Percentiles rank a stretch among this genome's conserved stretches.
phyloP scores from a whole-genome alignment of 805 yeast species.

The Candida glaebosa region DNA sequence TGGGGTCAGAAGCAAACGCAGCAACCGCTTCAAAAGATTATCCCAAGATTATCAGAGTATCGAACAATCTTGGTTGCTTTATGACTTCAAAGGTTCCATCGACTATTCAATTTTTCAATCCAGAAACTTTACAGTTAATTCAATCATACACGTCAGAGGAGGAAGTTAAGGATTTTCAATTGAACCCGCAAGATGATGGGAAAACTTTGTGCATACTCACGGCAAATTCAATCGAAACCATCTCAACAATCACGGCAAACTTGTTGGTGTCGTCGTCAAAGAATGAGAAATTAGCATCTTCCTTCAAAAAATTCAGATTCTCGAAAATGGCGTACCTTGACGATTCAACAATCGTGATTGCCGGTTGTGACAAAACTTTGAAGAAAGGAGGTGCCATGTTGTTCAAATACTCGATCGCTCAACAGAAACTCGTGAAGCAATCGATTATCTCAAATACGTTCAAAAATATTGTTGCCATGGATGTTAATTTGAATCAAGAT shows the following conservation, averaged over 20 bases:
- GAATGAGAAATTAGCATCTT: conserved; percentile 16
- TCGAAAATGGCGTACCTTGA: conserved; percentile 43
- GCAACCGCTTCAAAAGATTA: conserved; percentile 43
- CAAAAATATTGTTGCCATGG: conserved; percentile 53
- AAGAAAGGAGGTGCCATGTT: conserved; percentile 44
- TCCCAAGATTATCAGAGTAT: conserved; percentile 57
- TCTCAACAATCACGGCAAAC: conserved; percentile 48
- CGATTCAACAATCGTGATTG: conserved; percentile 27
- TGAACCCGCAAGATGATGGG: conserved; percentile 58
- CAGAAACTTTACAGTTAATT: conserved; percentile 49
- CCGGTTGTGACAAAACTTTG: conserved; percentile 27
- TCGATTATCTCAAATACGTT: conserved; percentile 43
- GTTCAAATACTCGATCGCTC: conserved; percentile 41
- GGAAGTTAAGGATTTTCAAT: conserved; percentile 57
- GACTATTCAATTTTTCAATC: conserved; percentile 57
- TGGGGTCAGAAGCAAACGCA: conserved; percentile 30
- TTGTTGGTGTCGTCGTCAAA: conserved; percentile 23
- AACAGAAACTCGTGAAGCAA: conserved; percentile 40
- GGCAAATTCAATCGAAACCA: conserved; percentile 45
- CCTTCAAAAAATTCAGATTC: conserved; percentile 26
- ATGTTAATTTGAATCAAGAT: conserved; percentile 39
- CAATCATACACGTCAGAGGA: conserved; percentile 53
- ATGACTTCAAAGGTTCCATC: conserved; percentile 69
- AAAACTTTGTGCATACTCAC: conserved; percentile 64
- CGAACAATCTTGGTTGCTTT: conserved; percentile 63